Percentiles rank a stretch among this genome's conserved stretches.
Evolutionary conservation across 305 asterid genomes (phyloP).

Genomic region (Fraxinus platypoda): DNA sequence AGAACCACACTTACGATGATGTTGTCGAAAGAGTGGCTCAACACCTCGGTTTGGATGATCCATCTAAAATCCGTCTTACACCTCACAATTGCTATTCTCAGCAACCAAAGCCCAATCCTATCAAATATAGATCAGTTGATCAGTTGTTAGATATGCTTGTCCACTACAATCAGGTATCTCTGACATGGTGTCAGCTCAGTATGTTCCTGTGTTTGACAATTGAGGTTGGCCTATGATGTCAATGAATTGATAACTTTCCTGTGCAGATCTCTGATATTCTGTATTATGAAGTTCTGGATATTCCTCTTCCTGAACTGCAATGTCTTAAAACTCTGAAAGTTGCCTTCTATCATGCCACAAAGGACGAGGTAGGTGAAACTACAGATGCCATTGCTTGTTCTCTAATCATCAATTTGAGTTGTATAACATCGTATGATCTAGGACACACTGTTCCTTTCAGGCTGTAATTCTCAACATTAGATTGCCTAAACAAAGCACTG

Average conservation of each 20-base stretch:
- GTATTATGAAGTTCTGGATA: conserved; percentile 75
- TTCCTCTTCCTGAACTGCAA: conserved; percentile 83
- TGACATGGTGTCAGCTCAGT: neutral
- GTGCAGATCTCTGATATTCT: conserved; percentile 62
- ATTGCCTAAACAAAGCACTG: conserved; percentile 65
- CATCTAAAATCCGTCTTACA: conserved; percentile 45
- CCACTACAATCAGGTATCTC: conserved; percentile 48
- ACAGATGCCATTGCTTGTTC: neutral
- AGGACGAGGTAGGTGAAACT: conserved; percentile 58
- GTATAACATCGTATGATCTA: conserved; percentile 5
- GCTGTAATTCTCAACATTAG: conserved; percentile 55
- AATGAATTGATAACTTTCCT: conserved; percentile 14
- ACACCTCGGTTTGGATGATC: conserved; percentile 38
- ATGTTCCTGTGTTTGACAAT: neutral
- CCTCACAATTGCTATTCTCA: conserved; percentile 66
- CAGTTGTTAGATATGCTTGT: conserved; percentile 42
- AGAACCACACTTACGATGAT: conserved; percentile 40
- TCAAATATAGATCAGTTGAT: conserved; percentile 38
- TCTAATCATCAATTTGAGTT: conserved; percentile 3
- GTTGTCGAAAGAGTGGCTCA: conserved; percentile 42
- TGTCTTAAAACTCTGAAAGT: conserved; percentile 72
- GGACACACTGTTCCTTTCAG: conserved; percentile 33
- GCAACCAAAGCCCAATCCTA: conserved; percentile 68
- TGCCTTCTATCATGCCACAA: conserved; percentile 62
- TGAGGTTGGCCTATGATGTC: conserved; percentile 15